Conservation (phyloP, 148 eudicot species). For the Euryodendron excelsum region DNA sequence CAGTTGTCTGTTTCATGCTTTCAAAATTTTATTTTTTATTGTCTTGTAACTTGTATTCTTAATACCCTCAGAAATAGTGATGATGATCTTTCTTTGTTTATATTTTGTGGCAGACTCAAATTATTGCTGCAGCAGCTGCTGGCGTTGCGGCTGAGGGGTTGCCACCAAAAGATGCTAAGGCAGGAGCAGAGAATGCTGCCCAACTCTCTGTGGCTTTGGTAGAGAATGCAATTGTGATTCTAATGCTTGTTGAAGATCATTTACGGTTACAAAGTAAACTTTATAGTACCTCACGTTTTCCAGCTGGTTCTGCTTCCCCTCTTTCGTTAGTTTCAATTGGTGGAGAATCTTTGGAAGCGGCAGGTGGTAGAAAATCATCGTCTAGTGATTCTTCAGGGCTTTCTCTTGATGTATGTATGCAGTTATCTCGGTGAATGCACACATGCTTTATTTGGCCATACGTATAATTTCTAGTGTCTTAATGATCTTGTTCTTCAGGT, state of each 20-base stretch:
- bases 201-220: conserved; percentile 98
- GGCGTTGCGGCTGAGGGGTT: conserved; percentile 90
- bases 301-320: conserved; percentile 48
- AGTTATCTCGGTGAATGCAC: neutral
- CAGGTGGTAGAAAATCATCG: conserved; percentile 45
- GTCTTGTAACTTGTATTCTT: neutral
- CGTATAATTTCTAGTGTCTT: neutral
- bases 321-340: conserved; percentile 37
- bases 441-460: neutral
- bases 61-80: neutral
- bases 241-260: conserved; percentile 99
- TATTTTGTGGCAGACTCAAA: conserved; percentile 74
- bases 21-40: too few relatives aligned
- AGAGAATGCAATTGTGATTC: conserved; percentile 94
- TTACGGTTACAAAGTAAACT: conserved; percentile 89
- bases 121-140: conserved; percentile 99
- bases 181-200: conserved; percentile 92
- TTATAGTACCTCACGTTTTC: conserved; percentile 41
- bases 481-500: neutral
- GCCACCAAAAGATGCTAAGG: conserved; percentile 77
- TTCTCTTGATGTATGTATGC: conserved; percentile 72
- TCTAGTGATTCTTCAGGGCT: conserved; percentile 57
- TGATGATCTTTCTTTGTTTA: neutral
- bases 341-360: conserved; percentile 47
- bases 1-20: too few relatives aligned